Conservation (phyloP, 768 basidiomycete species). For the Daedaleopsis nitida region DNA sequence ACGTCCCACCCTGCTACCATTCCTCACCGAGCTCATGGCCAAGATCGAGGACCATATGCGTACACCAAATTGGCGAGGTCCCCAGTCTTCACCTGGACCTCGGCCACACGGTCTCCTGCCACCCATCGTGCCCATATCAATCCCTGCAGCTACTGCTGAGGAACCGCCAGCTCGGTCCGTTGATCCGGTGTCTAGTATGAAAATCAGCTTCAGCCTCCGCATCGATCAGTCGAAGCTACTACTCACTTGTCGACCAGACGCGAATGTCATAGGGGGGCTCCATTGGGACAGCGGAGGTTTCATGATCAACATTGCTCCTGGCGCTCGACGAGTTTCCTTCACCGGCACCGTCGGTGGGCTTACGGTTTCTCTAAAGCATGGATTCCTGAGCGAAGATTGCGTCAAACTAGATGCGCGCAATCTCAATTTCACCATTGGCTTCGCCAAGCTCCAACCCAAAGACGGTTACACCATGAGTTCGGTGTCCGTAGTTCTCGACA, state of each 20-base stretch:
- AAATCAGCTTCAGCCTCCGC: slow-evolving; percentile 83
- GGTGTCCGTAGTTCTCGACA: slow-evolving; percentile 80
- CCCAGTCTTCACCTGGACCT: slow-evolving; percentile 15
- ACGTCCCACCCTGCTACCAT: slow-evolving; percentile 80
- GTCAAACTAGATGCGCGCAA: slow-evolving; percentile 80
- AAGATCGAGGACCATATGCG: slow-evolving; percentile 73
- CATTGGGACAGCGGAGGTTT: slow-evolving; percentile 97
- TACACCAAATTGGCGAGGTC: slow-evolving; percentile 40
- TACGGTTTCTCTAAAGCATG: slow-evolving; percentile 79
- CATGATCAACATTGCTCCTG: slow-evolving; percentile 74
- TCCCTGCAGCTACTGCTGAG: background rate
- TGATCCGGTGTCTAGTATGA: slow-evolving; percentile 49
- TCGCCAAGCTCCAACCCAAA: slow-evolving; percentile 51
- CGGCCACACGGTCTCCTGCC: slow-evolving; percentile 12
- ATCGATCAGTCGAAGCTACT: slow-evolving; percentile 89
- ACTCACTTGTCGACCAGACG: slow-evolving; percentile 87
- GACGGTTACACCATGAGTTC: slow-evolving; percentile 44
- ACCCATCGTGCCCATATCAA: slow-evolving; percentile 3
- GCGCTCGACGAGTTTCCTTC: slow-evolving; percentile 69
- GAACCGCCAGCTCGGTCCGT: slow-evolving; percentile 15
- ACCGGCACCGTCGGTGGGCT: slow-evolving; percentile 82
- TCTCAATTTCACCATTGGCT: slow-evolving; percentile 74
- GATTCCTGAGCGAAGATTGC: slow-evolving; percentile 82
- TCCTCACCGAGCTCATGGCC: slow-evolving; percentile 74
- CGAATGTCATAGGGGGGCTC: slow-evolving; percentile 86